Evolutionary conservation across 192 early-diverging fungal genomes (phyloP), one percentile per base, ranked within the genome.

Genomic region (Mortierella antarctica): DNA sequence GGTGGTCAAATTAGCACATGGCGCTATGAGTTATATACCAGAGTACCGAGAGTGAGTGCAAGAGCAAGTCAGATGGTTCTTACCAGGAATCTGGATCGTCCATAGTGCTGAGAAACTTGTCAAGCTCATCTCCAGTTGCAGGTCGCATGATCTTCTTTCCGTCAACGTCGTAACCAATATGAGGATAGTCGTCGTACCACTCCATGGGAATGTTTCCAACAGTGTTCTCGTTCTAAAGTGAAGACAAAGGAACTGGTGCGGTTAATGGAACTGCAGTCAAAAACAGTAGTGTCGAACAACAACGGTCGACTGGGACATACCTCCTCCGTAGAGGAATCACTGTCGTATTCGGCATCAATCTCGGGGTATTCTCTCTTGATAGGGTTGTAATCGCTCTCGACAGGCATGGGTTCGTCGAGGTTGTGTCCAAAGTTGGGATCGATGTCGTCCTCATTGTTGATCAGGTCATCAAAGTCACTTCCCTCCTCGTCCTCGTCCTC

Each of bases 131-230:
- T 23, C 87, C 88, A n/a, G 89, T 93, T 15, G 91, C 92, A n/a
- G 96, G 95, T 72, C 87, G 89, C 87, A 95, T 83, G 42, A 99
- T 91, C 82, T 91, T 95, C 75, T 99, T 96, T 46, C 98, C 98
- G 71, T 97, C 86, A 40, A 97, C 85, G 71, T 96, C 92, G 82
- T 99, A 99, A 48, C 98, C 98, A 65, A 98, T 97, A 76, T 99
- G 98, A 59, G 92, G 93, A 52, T 93, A 94, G 54, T 99, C 98
- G 47, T 95, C 93, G 77, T 99, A 99, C 97, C 97, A 99, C 83
- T 97, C 94, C 82, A 97, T 91, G 9, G 98, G 96, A 45, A 99
- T 89, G 65, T 98, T 96, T 61, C 98, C 98, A 60, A 98, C 91
- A 0, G 96, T 97, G 82, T 99, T 99, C 17, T 82, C 79, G 2